Evolutionary conservation across 495 filamentous ascomycete species (phyloP), one percentile per base, ranked within the genome.

Genomic region (Xanthoparmelia taractica): DNA sequence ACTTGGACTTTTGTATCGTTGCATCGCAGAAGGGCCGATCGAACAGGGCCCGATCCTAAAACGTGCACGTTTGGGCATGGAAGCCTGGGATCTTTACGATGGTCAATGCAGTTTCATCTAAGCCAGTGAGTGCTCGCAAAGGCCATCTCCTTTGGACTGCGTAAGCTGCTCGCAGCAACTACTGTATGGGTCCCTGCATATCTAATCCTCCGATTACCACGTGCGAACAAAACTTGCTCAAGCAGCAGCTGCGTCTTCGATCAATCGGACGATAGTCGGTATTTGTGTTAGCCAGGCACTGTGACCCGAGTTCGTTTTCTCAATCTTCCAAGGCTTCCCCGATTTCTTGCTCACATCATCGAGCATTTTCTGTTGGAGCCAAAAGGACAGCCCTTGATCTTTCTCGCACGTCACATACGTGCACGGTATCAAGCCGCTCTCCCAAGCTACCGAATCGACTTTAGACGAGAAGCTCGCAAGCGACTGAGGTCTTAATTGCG

Each of bases 341-440:
- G 72, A 50, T 71, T 73, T 12, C 47, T 58, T n/a, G 69, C 68
- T 15, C 13, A 33, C 56, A 40, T 6, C 2, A 6, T 40, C 36
- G 25, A 58, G 23, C 57, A 75, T 65, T 11, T 57, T 47, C 54
- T 75, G 68, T 45, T 77, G 71, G 20, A 73, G 59, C 7, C 57
- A 47, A 15, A 66, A 59, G 27, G 69, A 68, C 29, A 75, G 38
- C n/a, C 66, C 67, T 37, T 59, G 62, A 27, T 75, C 72, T 37
- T 77, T 50, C 65, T 75, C 73, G 41, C 72, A 67, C 10, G 71
- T 25, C 27, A 77, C 68, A 67, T 75, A 77, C 20, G 71, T 60
- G 56, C 34, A 58, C 11, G 34, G 8, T 18, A 77, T 67, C 25
- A 65, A 57, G 13, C 60, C 63, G 67, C 69, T 73, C 4, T 72